These are phyloP conservation scores for Saccharum spontaneum DNA, from an alignment of 176 grass and related monocot species.

Conservation along the genomic window DNA sequence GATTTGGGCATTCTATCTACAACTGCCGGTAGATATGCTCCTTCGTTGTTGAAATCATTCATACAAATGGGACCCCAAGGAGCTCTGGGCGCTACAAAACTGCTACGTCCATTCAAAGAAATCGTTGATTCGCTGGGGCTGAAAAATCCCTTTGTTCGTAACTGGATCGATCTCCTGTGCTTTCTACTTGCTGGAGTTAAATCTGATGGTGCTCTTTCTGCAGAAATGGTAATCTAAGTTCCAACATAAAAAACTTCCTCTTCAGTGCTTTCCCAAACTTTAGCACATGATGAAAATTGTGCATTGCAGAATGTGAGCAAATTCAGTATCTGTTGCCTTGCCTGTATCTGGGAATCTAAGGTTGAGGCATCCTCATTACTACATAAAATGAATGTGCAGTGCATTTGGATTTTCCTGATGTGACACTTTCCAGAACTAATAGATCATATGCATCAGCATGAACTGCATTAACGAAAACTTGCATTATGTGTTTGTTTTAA, in stretches of 20 bases:
- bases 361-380: not conserved
- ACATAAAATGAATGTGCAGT: not conserved
- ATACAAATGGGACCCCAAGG: conserved; percentile 90
- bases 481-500: not conserved
- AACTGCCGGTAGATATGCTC: conserved; percentile 72
- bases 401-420: not conserved
- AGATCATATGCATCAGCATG: not conserved
- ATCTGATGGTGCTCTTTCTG: conserved; percentile 81
- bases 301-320: not conserved
- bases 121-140: conserved; percentile 75
- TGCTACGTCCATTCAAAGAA: conserved; percentile 87
- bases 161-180: conserved; percentile 88
- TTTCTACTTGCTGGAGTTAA: conserved; percentile 98
- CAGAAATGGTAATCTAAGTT: conserved; percentile 85
- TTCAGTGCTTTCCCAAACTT: conserved; percentile 5
- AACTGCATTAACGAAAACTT: not conserved
- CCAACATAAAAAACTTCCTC: conserved; percentile 1
- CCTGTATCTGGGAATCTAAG: not conserved
- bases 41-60: conserved; percentile 90
- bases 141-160: conserved; percentile 84
- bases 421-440: not conserved
- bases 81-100: conserved; percentile 78
- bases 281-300: not conserved
- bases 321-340: not conserved
- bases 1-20: conserved; percentile 82